phyloP scores from a whole-genome alignment of 2,329 filamentous ascomycete species.

The Coniochaeta sp. region DNA sequence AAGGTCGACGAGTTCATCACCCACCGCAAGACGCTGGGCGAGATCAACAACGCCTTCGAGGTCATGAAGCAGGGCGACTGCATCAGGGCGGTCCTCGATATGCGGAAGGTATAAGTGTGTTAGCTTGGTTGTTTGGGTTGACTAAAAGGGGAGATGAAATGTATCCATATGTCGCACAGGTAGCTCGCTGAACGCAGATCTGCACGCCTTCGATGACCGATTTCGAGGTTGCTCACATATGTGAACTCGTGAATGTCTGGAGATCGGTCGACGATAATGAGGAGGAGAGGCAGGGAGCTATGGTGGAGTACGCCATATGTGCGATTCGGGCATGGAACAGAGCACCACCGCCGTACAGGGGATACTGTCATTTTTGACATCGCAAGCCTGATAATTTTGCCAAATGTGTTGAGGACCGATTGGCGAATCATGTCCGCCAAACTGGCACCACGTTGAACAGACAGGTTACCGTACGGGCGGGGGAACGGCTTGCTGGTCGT shows the following conservation, averaged over 20 bases:
- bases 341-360: neutral
- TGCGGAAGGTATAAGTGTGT: slow-evolving; percentile 18
- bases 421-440: neutral
- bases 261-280: neutral
- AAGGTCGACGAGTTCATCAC: slow-evolving; percentile 99
- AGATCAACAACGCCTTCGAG: slow-evolving; percentile 82
- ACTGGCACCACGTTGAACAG: neutral
- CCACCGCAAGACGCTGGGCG: slow-evolving; percentile 73
- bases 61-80: slow-evolving; percentile 96
- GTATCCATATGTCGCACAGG: neutral
- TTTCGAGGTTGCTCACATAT: neutral
- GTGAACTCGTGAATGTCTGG: neutral
- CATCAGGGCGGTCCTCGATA: slow-evolving; percentile 85
- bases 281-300: neutral
- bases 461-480: neutral
- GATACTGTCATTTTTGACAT: neutral
- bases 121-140: no score
- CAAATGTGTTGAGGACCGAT: neutral
- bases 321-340: neutral
- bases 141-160: neutral
- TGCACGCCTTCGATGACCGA: neutral
- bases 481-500: neutral
- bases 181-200: neutral
- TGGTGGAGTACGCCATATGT: neutral
- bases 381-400: no score